Conservation (phyloP, 2,329 filamentous ascomycete genomes). For the Sarocladiaceae sp. region DNA sequence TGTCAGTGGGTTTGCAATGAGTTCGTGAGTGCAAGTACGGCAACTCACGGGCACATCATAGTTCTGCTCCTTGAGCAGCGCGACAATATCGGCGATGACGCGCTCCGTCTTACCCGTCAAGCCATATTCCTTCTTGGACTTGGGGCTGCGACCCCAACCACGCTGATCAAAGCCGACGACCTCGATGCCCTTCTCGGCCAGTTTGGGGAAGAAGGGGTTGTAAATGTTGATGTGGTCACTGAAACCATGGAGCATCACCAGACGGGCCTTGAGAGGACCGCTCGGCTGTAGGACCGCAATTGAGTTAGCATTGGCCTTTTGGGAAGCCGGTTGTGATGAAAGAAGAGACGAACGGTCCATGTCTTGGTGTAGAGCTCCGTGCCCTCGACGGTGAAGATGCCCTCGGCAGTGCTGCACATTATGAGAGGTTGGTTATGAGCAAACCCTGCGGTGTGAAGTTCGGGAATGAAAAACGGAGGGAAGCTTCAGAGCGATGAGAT, state of each 20-base stretch:
- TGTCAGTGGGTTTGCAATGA: too few species aligned
- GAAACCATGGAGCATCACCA: slow-evolving; percentile 85
- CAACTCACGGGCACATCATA: slow-evolving; percentile 21
- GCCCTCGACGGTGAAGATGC: slow-evolving; percentile 37
- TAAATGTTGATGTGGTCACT: slow-evolving; percentile 80
- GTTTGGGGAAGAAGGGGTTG: slow-evolving; percentile 62
- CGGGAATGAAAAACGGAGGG: too few species aligned
- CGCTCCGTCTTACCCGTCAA: slow-evolving; percentile 65
- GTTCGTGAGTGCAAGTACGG: background rate
- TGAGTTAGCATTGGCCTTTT: background rate
- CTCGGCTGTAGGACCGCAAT: slow-evolving; percentile 41
- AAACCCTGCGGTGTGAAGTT: too few species aligned
- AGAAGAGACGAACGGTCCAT: slow-evolving; percentile 43
- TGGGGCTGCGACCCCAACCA: slow-evolving; percentile 77
- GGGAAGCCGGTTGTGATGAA: background rate
- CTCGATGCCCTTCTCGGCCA: slow-evolving; percentile 67
- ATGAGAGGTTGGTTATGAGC: too few species aligned
- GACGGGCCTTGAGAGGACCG: slow-evolving; percentile 55
- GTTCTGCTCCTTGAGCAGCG: slow-evolving; percentile 62
- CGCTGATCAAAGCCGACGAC: slow-evolving; percentile 76
- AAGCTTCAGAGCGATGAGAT: background rate
- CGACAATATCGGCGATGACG: slow-evolving; percentile 72
- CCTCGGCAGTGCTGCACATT: slow-evolving; percentile 41
- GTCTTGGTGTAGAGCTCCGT: slow-evolving; percentile 49
- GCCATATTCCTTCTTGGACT: slow-evolving; percentile 55